Evolutionary conservation across 2,329 filamentous ascomycete species (phyloP), one percentile per base, ranked within the genome.

Genomic region (Hymenoscyphus infarciens): DNA sequence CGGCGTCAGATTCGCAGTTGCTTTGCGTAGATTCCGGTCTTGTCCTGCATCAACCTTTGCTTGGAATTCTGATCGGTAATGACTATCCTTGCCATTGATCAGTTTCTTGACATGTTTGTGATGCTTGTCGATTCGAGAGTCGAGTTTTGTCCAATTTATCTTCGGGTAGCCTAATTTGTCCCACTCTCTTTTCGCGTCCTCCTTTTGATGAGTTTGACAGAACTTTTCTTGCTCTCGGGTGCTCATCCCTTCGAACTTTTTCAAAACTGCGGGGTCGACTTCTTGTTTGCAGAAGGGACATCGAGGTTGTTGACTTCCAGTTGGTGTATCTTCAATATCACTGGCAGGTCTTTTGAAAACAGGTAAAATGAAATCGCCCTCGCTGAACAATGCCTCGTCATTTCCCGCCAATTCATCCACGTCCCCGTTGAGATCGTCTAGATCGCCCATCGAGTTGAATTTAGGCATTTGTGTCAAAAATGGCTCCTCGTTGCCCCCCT

Each of bases 281-380:
- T 77, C 70, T 53, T 83, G 77, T 15, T 83, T 81, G 72, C 90
- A 94, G 77, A 91, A 83, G 1, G 89, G 87, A 71, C 90, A 94
- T 56, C 65, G 63, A 25, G 78, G 57, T 59, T 25, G 38, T 35
- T 71, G 64, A n/a, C 62, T 66, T 56, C 60, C 64, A 33, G 22
- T 25, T 25, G 25, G 22, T 13, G 22, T 33, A 31, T 56, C 27
- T 15, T 63, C 57, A 25, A 65, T 58, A 3, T 68, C 61, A 8
- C 35, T 53, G 19, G 57, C 39, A 33, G 35, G 11, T 38, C 60
- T 29, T 13, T 49, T 8, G 16, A 42, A n/a, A 22, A 31, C 22
- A 33, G 59, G 45, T 22, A 29, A 35, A n/a, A 8, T 29, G 31
- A 52, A 38, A 19, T 56, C 31, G 15, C 61, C 55, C 15, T 59